phyloP scores from a whole-genome alignment of 108 stramenopile species.

The Fragilariopsis cylindrus region DNA sequence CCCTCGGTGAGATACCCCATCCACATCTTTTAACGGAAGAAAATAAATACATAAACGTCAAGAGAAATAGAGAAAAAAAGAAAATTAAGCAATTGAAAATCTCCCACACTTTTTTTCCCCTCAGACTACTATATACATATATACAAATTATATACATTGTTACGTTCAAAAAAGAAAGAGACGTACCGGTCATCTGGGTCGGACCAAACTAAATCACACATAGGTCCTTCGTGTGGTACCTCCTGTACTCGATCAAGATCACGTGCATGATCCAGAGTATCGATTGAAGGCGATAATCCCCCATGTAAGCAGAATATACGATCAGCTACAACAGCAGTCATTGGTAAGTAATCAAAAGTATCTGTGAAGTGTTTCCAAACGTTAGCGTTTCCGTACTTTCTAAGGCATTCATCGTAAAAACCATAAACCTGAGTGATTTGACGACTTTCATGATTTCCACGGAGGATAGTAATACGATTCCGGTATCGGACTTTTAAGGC shows the following conservation, averaged over 20 bases:
- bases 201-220: slow-evolving; percentile 96
- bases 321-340: slow-evolving; percentile 87
- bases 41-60: background rate
- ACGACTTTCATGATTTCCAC: slow-evolving; percentile 94
- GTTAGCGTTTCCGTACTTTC: slow-evolving; percentile 73
- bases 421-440: slow-evolving; percentile 96
- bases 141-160: background rate
- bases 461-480: slow-evolving; percentile 84
- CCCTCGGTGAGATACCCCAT: slow-evolving; percentile 97
- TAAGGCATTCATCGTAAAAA: slow-evolving; percentile 78
- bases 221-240: slow-evolving; percentile 92
- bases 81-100: slow-evolving; percentile 9
- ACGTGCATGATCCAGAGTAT: slow-evolving; percentile 89
- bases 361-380: slow-evolving; percentile 89
- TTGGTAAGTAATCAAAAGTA: slow-evolving; percentile 84
- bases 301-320: slow-evolving; percentile 91
- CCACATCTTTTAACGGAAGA: slow-evolving; percentile 49
- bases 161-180: background rate
- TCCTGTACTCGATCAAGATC: slow-evolving; percentile 86
- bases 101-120: background rate
- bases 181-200: slow-evolving; percentile 92
- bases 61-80: background rate
- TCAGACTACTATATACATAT: background rate
- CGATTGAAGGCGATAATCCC: slow-evolving; percentile 82
- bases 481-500: slow-evolving; percentile 89